A percentile compares a stretch with the other conserved stretches of the same genome.
phyloP scores from a whole-genome alignment of 805 yeast genomes.

The Wickerhamiella galacta region DNA sequence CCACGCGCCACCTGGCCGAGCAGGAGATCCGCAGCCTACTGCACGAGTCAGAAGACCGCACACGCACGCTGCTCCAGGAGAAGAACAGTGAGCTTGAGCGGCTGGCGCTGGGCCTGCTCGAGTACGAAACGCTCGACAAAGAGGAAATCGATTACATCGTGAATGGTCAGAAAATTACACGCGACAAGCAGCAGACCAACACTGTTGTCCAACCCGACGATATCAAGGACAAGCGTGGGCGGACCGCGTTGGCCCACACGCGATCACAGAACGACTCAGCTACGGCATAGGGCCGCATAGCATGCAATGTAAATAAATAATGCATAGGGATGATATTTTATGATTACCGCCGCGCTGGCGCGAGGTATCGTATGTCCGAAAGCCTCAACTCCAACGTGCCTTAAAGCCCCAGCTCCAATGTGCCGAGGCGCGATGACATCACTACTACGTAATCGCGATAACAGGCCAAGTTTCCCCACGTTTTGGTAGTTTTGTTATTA shows the following conservation, averaged over 20 bases:
- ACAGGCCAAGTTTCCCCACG: too few relatives aligned
- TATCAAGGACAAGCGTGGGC: slow-evolving; percentile 16
- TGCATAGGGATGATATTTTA: too few relatives aligned
- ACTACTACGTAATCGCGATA: too few relatives aligned
- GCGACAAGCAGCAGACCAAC: slow-evolving; percentile 56
- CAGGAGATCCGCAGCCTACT: slow-evolving; percentile 70
- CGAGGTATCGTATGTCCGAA: too few relatives aligned
- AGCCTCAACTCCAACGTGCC: too few relatives aligned
- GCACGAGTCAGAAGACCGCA: slow-evolving; percentile 61
- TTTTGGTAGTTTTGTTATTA: too few relatives aligned
- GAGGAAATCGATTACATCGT: slow-evolving; percentile 82
- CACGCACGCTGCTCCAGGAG: slow-evolving; percentile 47
- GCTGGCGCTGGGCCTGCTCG: slow-evolving; percentile 82
- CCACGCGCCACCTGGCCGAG: slow-evolving; percentile 78
- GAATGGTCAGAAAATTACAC: slow-evolving; percentile 50
- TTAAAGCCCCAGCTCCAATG: too few relatives aligned
- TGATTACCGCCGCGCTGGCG: too few relatives aligned
- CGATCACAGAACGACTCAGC: too few relatives aligned
- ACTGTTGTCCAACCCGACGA: slow-evolving; percentile 43
- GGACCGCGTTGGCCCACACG: not conserved
- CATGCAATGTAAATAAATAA: too few relatives aligned
- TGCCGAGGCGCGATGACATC: too few relatives aligned
- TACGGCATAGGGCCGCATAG: too few relatives aligned
- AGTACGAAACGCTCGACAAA: slow-evolving; percentile 84
- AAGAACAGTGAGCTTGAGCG: slow-evolving; percentile 59